Percentiles rank a stretch among this genome's conserved stretches.
phyloP scores from a whole-genome alignment of 495 filamentous ascomycete species.

The Aspergillus indologenus region DNA sequence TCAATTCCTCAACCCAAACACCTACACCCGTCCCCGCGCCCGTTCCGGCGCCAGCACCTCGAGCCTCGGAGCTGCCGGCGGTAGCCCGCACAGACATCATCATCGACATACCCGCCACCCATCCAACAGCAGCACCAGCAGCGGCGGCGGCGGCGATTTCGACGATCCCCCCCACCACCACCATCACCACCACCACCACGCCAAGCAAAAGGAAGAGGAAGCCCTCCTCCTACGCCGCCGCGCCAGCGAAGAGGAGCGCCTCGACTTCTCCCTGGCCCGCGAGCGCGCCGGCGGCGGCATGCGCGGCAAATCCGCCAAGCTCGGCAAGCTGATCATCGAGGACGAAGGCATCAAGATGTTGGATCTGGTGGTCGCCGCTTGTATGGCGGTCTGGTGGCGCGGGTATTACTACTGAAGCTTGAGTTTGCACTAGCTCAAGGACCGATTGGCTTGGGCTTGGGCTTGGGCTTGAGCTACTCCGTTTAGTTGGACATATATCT shows the following conservation, averaged over 20 bases:
- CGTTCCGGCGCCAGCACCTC: conserved; percentile 26
- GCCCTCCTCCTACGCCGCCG: conserved; percentile 14
- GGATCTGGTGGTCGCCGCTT: conserved; percentile 87
- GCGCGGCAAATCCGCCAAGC: conserved; percentile 79
- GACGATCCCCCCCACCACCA: no score
- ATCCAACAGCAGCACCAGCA: conserved; percentile 33
- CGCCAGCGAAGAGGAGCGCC: conserved; percentile 33
- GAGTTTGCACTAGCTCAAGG: no score
- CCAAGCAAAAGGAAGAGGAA: conserved; percentile 2
- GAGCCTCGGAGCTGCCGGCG: neutral
- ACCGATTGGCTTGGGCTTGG: no score
- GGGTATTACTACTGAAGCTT: conserved; percentile 61
- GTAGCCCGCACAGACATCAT: conserved; percentile 7
- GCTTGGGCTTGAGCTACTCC: no score
- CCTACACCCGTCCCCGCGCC: conserved; percentile 28
- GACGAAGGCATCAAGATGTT: conserved; percentile 94
- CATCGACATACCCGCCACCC: conserved; percentile 10
- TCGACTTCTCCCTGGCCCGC: conserved; percentile 71
- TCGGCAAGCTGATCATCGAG: conserved; percentile 88
- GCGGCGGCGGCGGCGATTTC: conserved; percentile 20
- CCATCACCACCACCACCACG: no score
- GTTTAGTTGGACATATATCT: no score
- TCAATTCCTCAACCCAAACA: conserved; percentile 35
- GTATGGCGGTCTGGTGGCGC: conserved; percentile 90
- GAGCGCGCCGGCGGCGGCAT: conserved; percentile 81